These are phyloP conservation scores for Colletotrichum navitas DNA, from an alignment of 2,329 filamentous ascomycete genomes.

Conservation along the genomic window DNA sequence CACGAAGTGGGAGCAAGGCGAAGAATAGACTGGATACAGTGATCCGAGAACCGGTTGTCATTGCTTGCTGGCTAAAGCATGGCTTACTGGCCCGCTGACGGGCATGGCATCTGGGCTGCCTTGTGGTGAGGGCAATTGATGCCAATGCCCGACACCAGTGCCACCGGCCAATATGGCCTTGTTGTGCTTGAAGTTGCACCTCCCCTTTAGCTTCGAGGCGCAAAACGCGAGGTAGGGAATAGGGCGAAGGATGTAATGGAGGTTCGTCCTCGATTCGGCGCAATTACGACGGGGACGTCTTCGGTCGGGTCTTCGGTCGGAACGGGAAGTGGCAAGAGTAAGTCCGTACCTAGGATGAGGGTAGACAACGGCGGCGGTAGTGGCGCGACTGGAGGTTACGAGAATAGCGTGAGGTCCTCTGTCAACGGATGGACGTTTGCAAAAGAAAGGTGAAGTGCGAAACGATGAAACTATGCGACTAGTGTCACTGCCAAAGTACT, in stretches of 20 bases:
- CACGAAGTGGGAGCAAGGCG: slow-evolving; percentile 46
- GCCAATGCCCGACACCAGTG: slow-evolving; percentile 42
- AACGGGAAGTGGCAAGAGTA: not conserved
- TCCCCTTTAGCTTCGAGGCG: slow-evolving; percentile 1
- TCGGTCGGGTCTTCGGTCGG: slow-evolving; percentile 8
- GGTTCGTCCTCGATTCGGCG: not conserved
- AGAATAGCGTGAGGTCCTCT: slow-evolving; percentile 12
- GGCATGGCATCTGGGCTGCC: slow-evolving; percentile 60
- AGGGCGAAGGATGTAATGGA: not conserved
- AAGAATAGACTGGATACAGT: slow-evolving; percentile 42
- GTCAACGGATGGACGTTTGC: slow-evolving; percentile 16
- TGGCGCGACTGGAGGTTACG: slow-evolving; percentile 1
- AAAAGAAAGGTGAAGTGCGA: slow-evolving; percentile 22
- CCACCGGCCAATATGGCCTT: slow-evolving; percentile 35
- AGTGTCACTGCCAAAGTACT: slow-evolving; percentile 14
- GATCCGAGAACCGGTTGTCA: slow-evolving; percentile 50
- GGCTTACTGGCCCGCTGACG: slow-evolving; percentile 53
- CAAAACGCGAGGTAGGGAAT: not conserved
- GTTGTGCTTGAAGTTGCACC: not conserved
- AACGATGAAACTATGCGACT: slow-evolving; percentile 4
- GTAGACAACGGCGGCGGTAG: slow-evolving; percentile 9
- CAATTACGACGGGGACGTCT: slow-evolving; percentile 5
- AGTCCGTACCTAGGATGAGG: slow-evolving; percentile 7
- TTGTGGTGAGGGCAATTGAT: slow-evolving; percentile 33
- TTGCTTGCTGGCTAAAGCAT: slow-evolving; percentile 59